phyloP scores from a whole-genome alignment of 2,329 filamentous ascomycete species.

The Colletotrichum karsti region DNA sequence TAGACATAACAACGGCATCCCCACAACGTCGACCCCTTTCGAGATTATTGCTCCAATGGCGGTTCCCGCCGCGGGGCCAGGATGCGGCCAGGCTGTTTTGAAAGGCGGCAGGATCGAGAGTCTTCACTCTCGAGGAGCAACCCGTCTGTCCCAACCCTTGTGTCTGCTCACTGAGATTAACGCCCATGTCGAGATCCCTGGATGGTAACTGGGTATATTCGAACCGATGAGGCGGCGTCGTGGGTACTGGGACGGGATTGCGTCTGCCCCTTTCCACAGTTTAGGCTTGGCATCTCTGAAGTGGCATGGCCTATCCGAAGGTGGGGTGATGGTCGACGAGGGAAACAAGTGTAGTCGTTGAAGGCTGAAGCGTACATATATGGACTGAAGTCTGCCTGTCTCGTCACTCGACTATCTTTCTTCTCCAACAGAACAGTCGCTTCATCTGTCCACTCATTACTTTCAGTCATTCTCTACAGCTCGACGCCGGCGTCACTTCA shows the following conservation, averaged over 20 bases:
- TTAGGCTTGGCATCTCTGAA: constrained; percentile 11
- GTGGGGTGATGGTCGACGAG: background rate
- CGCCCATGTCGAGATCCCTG: background rate
- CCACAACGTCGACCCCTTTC: constrained; percentile 20
- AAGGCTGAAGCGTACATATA: constrained; percentile 25
- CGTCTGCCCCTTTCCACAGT: constrained; percentile 15
- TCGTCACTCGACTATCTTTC: background rate
- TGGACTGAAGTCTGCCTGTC: background rate
- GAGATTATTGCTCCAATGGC: constrained; percentile 24
- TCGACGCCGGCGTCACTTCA: constrained; percentile 29
- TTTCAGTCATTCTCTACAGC: constrained; percentile 26
- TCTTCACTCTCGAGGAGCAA: background rate
- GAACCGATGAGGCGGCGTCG: constrained; percentile 16
- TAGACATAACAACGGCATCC: constrained; percentile 23
- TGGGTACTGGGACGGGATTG: constrained; percentile 14
- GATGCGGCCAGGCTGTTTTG: background rate
- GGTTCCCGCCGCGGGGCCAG: background rate
- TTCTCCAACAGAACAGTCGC: constrained; percentile 25
- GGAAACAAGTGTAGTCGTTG: background rate
- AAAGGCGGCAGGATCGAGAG: background rate
- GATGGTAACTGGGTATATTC: background rate
- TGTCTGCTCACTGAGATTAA: constrained; percentile 15
- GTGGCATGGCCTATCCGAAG: constrained; percentile 8
- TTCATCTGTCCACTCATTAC: constrained; percentile 28
- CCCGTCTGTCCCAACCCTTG: background rate